Evolutionary conservation across 2,329 filamentous ascomycete species (phyloP).

Genomic region (Parascedosporium putredinis): DNA sequence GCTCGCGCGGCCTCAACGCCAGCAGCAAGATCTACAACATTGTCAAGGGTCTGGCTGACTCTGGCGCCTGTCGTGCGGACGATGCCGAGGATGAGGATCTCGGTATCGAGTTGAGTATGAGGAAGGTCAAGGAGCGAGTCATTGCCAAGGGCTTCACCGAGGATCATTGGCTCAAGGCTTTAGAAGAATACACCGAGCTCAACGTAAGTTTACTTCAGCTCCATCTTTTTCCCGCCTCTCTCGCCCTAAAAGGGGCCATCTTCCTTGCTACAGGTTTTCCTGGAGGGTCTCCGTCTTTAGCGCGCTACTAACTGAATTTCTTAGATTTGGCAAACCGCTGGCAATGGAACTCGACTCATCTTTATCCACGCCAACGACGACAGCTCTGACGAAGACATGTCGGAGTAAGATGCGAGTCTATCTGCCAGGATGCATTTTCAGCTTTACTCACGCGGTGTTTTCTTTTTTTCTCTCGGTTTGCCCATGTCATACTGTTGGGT

Average conservation of each 20-base stretch:
- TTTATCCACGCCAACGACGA: slow-evolving; percentile 55
- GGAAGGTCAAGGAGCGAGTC: slow-evolving; percentile 81
- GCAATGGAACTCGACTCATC: slow-evolving; percentile 58
- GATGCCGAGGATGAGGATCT: slow-evolving; percentile 46
- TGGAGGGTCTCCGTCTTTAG: no score
- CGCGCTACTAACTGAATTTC: slow-evolving; percentile 28
- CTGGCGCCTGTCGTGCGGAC: slow-evolving; percentile 72
- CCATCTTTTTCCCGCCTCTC: no score
- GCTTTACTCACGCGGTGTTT: neutral
- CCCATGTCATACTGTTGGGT: no score
- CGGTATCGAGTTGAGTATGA: slow-evolving; percentile 65
- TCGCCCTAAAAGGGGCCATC: no score
- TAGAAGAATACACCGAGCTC: slow-evolving; percentile 80
- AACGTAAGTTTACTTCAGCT: slow-evolving; percentile 60
- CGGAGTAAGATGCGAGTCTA: slow-evolving; percentile 23
- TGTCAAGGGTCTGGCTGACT: slow-evolving; percentile 77
- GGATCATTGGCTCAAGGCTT: slow-evolving; percentile 75
- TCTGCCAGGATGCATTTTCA: neutral
- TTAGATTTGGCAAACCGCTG: slow-evolving; percentile 72
- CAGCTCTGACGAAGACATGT: slow-evolving; percentile 32
- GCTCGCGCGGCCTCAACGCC: slow-evolving; percentile 66
- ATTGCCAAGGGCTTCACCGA: slow-evolving; percentile 94
- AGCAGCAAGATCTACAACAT: slow-evolving; percentile 92
- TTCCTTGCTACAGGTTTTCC: no score
- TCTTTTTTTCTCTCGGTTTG: neutral